phyloP scores from a whole-genome alignment of 495 filamentous ascomycete genomes.

The Hyaloscypha hepaticicola region DNA sequence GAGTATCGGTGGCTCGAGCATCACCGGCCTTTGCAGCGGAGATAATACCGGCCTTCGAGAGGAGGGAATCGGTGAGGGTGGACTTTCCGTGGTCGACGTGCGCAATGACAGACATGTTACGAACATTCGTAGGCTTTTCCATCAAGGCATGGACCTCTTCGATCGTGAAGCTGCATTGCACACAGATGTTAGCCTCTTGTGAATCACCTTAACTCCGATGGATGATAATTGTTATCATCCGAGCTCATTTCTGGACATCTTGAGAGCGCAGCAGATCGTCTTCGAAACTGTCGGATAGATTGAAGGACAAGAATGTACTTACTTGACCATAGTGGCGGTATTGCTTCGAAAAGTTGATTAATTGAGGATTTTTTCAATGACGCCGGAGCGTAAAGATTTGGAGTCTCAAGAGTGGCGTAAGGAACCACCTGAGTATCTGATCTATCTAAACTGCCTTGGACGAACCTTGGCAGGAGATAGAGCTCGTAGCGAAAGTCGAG shows the following conservation, averaged over 20 bases:
- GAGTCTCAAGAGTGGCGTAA: slow-evolving; percentile 15
- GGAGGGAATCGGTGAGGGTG: slow-evolving; percentile 96
- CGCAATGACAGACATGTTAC: slow-evolving; percentile 99
- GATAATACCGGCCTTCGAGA: slow-evolving; percentile 99
- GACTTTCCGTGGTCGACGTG: slow-evolving; percentile 99
- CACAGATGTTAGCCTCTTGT: slow-evolving; percentile 20
- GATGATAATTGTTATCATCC: slow-evolving; percentile 6
- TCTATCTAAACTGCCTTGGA: slow-evolving; percentile 29
- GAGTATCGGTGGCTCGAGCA: slow-evolving; percentile 93
- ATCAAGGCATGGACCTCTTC: slow-evolving; percentile 96
- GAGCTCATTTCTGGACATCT: not conserved
- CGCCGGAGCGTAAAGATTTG: slow-evolving; percentile 23
- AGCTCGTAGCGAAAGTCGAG: slow-evolving; percentile 20
- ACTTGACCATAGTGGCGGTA: slow-evolving; percentile 99
- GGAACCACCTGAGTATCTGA: slow-evolving; percentile 22
- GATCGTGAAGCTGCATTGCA: slow-evolving; percentile 85
- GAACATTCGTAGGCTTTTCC: slow-evolving; percentile 97
- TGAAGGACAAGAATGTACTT: slow-evolving; percentile 51
- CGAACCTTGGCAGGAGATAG: slow-evolving; percentile 22
- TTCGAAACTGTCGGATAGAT: slow-evolving; percentile 5
- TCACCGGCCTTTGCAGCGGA: slow-evolving; percentile 97
- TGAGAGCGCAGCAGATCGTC: slow-evolving; percentile 3
- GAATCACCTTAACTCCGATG: slow-evolving; percentile 15
- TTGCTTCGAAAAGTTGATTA: slow-evolving; percentile 50
- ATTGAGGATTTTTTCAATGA: slow-evolving; percentile 26